Evolutionary conservation across 2,329 filamentous ascomycete genomes (phyloP), one percentile per base, ranked within the genome.

Genomic region (Beauveria bassiana): DNA sequence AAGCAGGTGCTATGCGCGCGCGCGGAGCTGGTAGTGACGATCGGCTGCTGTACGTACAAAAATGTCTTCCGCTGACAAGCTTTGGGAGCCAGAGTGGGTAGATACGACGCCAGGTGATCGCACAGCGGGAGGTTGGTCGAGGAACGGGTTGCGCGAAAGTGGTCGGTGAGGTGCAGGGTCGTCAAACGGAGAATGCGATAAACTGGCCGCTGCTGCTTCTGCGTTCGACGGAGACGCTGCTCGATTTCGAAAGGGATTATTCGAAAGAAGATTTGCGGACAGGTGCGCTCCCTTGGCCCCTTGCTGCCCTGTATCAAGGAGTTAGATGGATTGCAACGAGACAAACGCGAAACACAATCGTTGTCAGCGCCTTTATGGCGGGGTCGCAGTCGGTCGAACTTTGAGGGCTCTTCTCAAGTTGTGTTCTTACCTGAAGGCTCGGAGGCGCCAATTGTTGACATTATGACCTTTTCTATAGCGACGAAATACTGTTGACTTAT

Each of bases 241-340:
- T 70, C 87, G 85, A 74, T 90, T 90, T 78, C 89, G 87, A 70
- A 85, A 93, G 65, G 89, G 89, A 72, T 93, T 93, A 81, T 92
- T 92, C 73, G 89, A 92, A 73, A 87, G 86, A 70, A 92, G 83
- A 74, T 86, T 88, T 72, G 53, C 60, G 16, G 61, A 62, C 22
- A 62, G 28, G 24, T 62, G 61, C 16, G 47, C 50, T 59, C 53
- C 53, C 28, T 58, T 62, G 46, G 18, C 53, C 34, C 60, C 60
- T 46, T 56, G 52, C n/a, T 50, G 53, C 26, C 45, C 60, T 62
- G 53, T 42, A 40, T 16, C 9, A 54, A 50, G 38, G 40, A 47
- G 50, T 61, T 54, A 61, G 50, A 61, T 46, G 45, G n/a, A 24
- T 42, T 53, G 47, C 20, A 22, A 47, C 50, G 40, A 51, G 47